A percentile compares a stretch with the other conserved stretches of the same genome.
Conservation (phyloP, 225 moss, liverwort and hornwort genomes). For the Marchantia polymorpha region DNA sequence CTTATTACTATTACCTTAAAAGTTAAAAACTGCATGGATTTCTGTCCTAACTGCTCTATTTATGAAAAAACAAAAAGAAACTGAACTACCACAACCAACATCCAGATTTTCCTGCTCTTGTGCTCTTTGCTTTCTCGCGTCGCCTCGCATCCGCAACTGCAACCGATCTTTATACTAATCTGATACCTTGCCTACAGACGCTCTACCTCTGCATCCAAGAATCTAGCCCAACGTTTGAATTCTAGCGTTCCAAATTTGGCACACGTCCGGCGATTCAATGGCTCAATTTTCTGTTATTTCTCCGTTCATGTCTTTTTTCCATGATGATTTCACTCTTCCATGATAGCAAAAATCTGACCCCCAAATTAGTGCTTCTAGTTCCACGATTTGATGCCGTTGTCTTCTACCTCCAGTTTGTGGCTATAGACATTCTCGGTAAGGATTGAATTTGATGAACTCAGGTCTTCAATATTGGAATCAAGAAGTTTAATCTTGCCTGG, state of each 20-base stretch:
- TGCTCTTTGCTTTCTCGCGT: too few relatives aligned
- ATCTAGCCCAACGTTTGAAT: neutral
- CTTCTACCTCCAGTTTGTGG: conserved; percentile 6
- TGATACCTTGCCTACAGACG: neutral
- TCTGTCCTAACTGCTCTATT: too few relatives aligned
- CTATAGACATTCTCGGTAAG: conserved; percentile 7
- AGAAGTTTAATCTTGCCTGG: conserved; percentile 10
- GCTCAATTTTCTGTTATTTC: neutral
- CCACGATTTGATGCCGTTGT: neutral
- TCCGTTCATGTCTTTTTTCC: neutral
- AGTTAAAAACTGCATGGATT: too few relatives aligned
- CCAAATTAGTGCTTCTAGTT: conserved; percentile 9
- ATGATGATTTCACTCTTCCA: neutral
- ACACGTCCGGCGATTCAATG: neutral
- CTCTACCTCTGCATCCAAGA: neutral
- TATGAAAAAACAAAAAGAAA: too few relatives aligned
- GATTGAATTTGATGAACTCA: neutral
- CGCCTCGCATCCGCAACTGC: too few relatives aligned
- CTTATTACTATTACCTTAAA: too few relatives aligned
- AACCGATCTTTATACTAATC: too few relatives aligned
- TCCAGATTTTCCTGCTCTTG: too few relatives aligned
- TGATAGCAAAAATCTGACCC: neutral
- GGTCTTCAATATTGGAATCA: conserved; percentile 13
- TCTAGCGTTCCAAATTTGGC: neutral
- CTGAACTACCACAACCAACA: too few relatives aligned